Evolutionary conservation across 768 basidiomycete species (phyloP), one percentile per base, ranked within the genome.

Genomic region (Suillus bovinus): DNA sequence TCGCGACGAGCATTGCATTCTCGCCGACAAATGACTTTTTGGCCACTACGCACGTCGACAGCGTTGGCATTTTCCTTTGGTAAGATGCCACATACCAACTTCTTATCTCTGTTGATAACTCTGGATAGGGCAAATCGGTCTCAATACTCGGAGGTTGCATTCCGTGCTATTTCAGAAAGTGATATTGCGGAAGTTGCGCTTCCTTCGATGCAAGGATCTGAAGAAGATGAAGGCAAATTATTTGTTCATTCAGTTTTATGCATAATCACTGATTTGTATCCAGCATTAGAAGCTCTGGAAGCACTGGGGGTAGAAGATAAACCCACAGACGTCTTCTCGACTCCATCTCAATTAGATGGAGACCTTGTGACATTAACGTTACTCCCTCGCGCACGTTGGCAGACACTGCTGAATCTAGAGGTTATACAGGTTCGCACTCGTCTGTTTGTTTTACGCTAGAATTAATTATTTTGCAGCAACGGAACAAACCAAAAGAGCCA

Each of bases 1-100:
- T 96, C 29, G 93, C 96, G 6, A 96, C 93, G 0, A 94, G 90
- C 70, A 77, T 99, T 22, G 83, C 93, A 1, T 96, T 99, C 74
- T 98, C 96, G 3, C 97, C 97, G 0, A 90, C 94, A 0, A 91
- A 91, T 60, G 97, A 99, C 74, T 99, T 99, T 78, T 77, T 99
- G 64, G 97, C 97, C 1, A 96, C 96, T 11, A 82, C 93, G 0
- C 97, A 99, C 72, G 87, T 97, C 7, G 96, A 97, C 67, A 94
- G 89, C 62, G 89, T 98, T 59, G 97, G 96, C 13, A 84, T 99
- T 2, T 96, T 90, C 74, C 83, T 99, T n/a, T 99, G 97, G 94
- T 90, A 62, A 60, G 83, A 68, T n/a, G 14, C 49, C 22, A 50
- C 33, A 22, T 24, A 38, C 7, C 34, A 16, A 50, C 9, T 47